Percentiles rank a stretch among this genome's conserved stretches.
Evolutionary conservation across 2,329 filamentous ascomycete genomes (phyloP).

Genomic region (Fusarium sp.): DNA sequence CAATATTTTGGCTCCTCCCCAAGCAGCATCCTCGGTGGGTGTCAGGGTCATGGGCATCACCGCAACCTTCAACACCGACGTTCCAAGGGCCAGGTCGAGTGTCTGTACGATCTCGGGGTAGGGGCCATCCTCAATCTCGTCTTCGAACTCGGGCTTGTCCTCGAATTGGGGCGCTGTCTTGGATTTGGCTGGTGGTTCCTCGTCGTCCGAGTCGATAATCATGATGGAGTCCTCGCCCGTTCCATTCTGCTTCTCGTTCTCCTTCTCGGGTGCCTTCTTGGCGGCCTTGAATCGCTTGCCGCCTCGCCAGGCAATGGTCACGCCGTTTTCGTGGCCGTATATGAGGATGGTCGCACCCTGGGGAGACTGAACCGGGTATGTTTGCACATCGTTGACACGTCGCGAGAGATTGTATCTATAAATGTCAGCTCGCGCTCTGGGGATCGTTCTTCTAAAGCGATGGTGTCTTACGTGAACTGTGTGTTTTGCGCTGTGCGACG

Average conservation of each 20-base stretch:
- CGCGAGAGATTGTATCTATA: constrained; percentile 66
- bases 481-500: constrained; percentile 59
- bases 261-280: constrained; percentile 48
- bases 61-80: constrained; percentile 63
- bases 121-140: constrained; percentile 56
- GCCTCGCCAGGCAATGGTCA: constrained; percentile 69
- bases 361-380: constrained; percentile 67
- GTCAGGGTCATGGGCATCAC: constrained; percentile 61
- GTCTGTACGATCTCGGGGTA: constrained; percentile 66
- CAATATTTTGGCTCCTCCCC: constrained; percentile 58
- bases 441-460: too few species aligned
- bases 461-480: constrained; percentile 55
- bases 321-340: constrained; percentile 69
- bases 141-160: constrained; percentile 67
- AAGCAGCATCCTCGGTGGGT: constrained; percentile 56
- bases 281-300: constrained; percentile 64
- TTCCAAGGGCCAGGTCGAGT: constrained; percentile 66
- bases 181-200: constrained; percentile 53
- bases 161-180: constrained; percentile 49
- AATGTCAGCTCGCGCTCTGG: constrained; percentile 7
- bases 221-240: constrained; percentile 62
- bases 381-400: constrained; percentile 66
- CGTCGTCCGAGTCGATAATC: constrained; percentile 70
- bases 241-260: constrained; percentile 61
- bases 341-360: constrained; percentile 70